phyloP scores from a whole-genome alignment of 495 filamentous ascomycete species.

The Lentithecium fluviatile region DNA sequence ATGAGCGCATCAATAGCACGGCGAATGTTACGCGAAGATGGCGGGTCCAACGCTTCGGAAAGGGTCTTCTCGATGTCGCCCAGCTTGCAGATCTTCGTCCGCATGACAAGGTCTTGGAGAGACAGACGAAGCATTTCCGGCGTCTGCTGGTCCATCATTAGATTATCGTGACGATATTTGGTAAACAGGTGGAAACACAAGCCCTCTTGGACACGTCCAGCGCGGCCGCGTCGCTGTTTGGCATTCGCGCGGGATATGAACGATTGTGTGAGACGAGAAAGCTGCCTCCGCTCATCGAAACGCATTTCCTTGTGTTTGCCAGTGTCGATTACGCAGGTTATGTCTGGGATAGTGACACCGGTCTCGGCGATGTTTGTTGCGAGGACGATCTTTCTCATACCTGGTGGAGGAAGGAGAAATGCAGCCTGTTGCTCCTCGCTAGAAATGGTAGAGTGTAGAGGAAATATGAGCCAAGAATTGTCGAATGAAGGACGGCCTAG shows the following conservation, averaged over 20 bases:
- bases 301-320: conserved; percentile 96
- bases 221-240: conserved; percentile 88
- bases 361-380: conserved; percentile 98
- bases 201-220: conserved; percentile 92
- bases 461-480: conserved; percentile 72
- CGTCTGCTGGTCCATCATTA: conserved; percentile 86
- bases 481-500: conserved; percentile 68
- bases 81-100: conserved; percentile 96
- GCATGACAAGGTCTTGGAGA: conserved; percentile 86
- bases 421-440: conserved; percentile 93
- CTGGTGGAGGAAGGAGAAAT: conserved; percentile 78
- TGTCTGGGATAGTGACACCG: conserved; percentile 94
- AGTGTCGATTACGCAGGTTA: conserved; percentile 91
- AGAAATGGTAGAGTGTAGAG: conserved; percentile 91
- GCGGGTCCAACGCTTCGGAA: conserved; percentile 85
- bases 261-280: conserved; percentile 84
- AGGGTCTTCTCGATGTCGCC: conserved; percentile 88
- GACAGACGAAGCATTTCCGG: conserved; percentile 94
- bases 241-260: conserved; percentile 94
- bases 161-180: conserved; percentile 73
- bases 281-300: conserved; percentile 87
- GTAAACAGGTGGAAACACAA: conserved; percentile 96
- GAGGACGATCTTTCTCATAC: conserved; percentile 84
- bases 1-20: conserved; percentile 88
- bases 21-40: conserved; percentile 84